Conservation (phyloP, 306 rosid species). For the Castanopsis chinensis region DNA sequence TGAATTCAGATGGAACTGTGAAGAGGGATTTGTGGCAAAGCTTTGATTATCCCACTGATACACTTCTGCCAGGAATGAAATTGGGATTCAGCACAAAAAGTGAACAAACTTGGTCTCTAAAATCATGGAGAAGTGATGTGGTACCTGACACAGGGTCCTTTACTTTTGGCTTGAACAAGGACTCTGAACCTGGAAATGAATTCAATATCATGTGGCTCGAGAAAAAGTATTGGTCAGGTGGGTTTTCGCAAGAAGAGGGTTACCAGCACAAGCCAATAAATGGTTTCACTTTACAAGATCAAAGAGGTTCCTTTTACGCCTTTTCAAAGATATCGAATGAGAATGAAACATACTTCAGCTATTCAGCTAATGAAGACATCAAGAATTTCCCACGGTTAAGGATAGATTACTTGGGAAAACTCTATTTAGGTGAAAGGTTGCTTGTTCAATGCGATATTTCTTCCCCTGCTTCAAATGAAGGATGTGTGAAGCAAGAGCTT, state of each 20-base stretch:
- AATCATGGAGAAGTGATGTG: constrained; percentile 9
- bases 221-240: constrained; percentile 10
- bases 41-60: constrained; percentile 30
- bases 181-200: constrained; percentile 16
- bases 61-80: constrained; percentile 30
- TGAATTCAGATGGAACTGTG: constrained; percentile 13
- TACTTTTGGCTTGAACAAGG: background rate
- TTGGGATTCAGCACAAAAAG: constrained; percentile 14
- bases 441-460: too few relatives aligned
- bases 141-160: constrained; percentile 18
- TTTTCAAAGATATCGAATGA: background rate
- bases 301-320: background rate
- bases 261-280: too few relatives aligned
- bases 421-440: too few relatives aligned
- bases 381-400: background rate
- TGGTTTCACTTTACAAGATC: too few relatives aligned
- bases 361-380: background rate
- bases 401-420: too few relatives aligned
- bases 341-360: background rate
- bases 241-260: background rate
- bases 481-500: background rate
- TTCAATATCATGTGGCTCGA: constrained; percentile 16
- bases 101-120: constrained; percentile 13
- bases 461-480: background rate
- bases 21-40: constrained; percentile 27